Evolutionary conservation across 805 yeast genomes (phyloP).

Genomic region (Starmerella vaccinii): DNA sequence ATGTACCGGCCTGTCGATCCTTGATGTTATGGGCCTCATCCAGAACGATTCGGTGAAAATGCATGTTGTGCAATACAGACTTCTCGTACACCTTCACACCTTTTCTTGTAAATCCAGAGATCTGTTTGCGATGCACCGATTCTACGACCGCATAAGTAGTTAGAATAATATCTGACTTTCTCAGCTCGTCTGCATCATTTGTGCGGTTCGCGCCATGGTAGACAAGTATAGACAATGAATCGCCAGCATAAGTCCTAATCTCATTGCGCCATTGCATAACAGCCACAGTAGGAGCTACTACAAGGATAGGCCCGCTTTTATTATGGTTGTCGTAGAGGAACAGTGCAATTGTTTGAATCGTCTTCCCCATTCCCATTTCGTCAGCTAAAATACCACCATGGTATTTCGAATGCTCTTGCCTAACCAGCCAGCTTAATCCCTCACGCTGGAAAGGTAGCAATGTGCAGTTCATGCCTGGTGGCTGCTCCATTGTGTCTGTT

Average conservation of each 20-base stretch:
- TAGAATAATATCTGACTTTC: constrained; percentile 61
- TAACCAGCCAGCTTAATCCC: constrained; percentile 79
- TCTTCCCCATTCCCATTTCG: constrained; percentile 99
- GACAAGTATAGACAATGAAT: constrained; percentile 53
- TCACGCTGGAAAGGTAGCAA: constrained; percentile 87
- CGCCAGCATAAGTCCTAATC: constrained; percentile 73
- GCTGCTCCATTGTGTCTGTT: constrained; percentile 41
- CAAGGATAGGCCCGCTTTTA: constrained; percentile 63
- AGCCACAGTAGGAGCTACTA: constrained; percentile 98
- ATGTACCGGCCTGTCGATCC: constrained; percentile 86
- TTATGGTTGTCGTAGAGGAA: constrained; percentile 51
- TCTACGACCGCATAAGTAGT: constrained; percentile 92
- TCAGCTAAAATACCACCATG: constrained; percentile 92
- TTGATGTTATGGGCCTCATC: constrained; percentile 98
- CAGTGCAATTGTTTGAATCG: constrained; percentile 88
- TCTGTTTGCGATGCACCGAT: constrained; percentile 72
- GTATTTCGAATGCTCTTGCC: constrained; percentile 68
- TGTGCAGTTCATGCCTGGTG: constrained; percentile 60
- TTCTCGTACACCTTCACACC: constrained; percentile 60
- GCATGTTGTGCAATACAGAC: constrained; percentile 60
- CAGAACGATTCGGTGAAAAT: constrained; percentile 73
- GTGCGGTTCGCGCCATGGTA: constrained; percentile 83
- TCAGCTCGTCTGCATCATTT: constrained; percentile 45
- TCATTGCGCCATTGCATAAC: constrained; percentile 96
- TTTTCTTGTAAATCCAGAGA: constrained; percentile 70